Base-by-base conservation (phyloP, 2,329 filamentous ascomycete species). In the Botryotinia narcissicola region DNA sequence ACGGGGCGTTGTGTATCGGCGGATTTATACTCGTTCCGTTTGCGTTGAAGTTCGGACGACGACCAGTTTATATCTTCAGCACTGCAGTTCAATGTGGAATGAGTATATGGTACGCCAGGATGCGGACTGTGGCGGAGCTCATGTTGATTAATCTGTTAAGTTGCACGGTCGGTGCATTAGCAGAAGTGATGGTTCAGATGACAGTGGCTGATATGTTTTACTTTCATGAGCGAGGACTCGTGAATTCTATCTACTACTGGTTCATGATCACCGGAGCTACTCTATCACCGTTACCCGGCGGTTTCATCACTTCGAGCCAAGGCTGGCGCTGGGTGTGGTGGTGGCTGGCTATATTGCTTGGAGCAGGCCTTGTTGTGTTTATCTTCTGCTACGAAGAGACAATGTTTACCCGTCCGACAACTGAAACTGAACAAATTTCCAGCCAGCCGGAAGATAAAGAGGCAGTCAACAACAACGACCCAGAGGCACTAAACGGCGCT, bases 381-480 rank as follows among this genome's bases (percentile, higher is more conserved):
- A 0, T 57, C 18, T 57, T 57, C 14, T 57, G 51, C n/a, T 57
- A 29, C 7, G 51, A 57, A 29, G 51, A 57, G 51, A 57, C 51
- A 18, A 57, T 57, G 51, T 57, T 29, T 9, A 18, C 51, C 14
- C 51, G n/a, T 16, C 3, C 51, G 7, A 29, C 14, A 14, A 57
- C 3, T 7, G 7, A 18, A 29, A 29, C 6, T 1, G n/a, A 57
- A 18, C n/a, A 9, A 29, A 4, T 32, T 0, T 1, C n/a, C 3
- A 29, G n/a, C n/a, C 51, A 57, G 51, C n/a, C 51, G 2, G n/a
- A 57, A 57, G 29, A 8, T 2, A 9, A 29, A 29, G 51, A 29
- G n/a, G 6, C 14, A 29, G 51, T 18, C 14, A 29, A 16, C 3
- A 57, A 57, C 7, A 57, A 29, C 2, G 51, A 57, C 51, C 51